phyloP scores from a whole-genome alignment of 495 filamentous ascomycete species.

The Penicillium arizonense region DNA sequence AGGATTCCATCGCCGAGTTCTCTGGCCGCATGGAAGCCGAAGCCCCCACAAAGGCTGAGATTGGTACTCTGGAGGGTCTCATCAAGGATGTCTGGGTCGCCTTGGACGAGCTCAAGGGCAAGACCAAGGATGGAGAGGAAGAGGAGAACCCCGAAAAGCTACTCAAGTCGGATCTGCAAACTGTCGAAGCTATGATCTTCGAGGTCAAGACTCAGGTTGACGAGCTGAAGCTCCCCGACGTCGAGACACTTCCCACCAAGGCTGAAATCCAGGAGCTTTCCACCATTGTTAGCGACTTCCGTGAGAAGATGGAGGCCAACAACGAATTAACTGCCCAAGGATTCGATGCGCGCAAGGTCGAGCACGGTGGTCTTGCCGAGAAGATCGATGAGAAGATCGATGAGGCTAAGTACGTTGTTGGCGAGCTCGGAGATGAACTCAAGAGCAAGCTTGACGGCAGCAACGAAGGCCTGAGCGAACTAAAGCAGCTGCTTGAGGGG shows the following conservation, averaged over 20 bases:
- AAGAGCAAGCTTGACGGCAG: slow-evolving; percentile 61
- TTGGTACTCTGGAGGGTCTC: slow-evolving; percentile 70
- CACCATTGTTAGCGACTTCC: slow-evolving; percentile 67
- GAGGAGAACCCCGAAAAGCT: slow-evolving; percentile 65
- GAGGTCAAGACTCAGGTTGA: slow-evolving; percentile 77
- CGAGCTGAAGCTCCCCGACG: slow-evolving; percentile 64
- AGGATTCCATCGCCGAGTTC: slow-evolving; percentile 63
- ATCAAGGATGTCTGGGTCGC: slow-evolving; percentile 70
- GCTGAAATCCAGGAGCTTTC: slow-evolving; percentile 62
- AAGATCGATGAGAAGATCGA: slow-evolving; percentile 61
- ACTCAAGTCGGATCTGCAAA: slow-evolving; percentile 75
- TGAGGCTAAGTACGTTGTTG: slow-evolving; percentile 54
- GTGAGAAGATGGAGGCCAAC: slow-evolving; percentile 64
- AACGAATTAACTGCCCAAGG: slow-evolving; percentile 73
- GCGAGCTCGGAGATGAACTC: slow-evolving; percentile 64
- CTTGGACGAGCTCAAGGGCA: slow-evolving; percentile 75
- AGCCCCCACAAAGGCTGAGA: slow-evolving; percentile 70
- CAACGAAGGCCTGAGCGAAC: slow-evolving; percentile 51
- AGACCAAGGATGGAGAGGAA: slow-evolving; percentile 38
- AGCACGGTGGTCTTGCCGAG: slow-evolving; percentile 57
- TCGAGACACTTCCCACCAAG: slow-evolving; percentile 61
- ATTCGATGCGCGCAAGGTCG: slow-evolving; percentile 72
- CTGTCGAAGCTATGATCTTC: slow-evolving; percentile 71
- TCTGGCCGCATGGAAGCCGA: slow-evolving; percentile 56
- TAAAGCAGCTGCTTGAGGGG: slow-evolving; percentile 60